These are phyloP conservation scores for Pythium pyrilobum DNA, from an alignment of 352 stramenopile genomes.

Conservation along the genomic window DNA sequence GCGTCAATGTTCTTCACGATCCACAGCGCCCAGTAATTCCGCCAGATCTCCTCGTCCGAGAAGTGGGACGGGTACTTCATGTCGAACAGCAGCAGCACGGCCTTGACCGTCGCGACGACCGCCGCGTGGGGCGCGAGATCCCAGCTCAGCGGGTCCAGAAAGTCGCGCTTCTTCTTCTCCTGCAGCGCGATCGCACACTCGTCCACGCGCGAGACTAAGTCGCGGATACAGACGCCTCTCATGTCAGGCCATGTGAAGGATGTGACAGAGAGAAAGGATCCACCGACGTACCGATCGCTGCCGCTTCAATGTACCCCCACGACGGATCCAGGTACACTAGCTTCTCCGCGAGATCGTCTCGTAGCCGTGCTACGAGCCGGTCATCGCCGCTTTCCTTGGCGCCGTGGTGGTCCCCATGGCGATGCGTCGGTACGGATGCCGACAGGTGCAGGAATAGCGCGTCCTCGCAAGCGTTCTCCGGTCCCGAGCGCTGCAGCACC, in stretches of 20 bases:
- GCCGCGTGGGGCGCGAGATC: slow-evolving; percentile 40
- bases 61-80: slow-evolving; percentile 16
- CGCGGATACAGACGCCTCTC: too few species aligned
- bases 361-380: slow-evolving; percentile 6
- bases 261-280: not conserved
- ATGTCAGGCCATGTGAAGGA: not conserved
- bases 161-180: slow-evolving; percentile 45
- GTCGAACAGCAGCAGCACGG: slow-evolving; percentile 57
- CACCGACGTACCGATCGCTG: slow-evolving; percentile 47
- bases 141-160: slow-evolving; percentile 60
- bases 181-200: slow-evolving; percentile 57
- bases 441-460: slow-evolving; percentile 7
- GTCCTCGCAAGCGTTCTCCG: not conserved
- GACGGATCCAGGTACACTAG: slow-evolving; percentile 30
- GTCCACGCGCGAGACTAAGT: slow-evolving; percentile 53
- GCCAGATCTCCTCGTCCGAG: slow-evolving; percentile 38
- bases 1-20: slow-evolving; percentile 76
- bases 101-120: slow-evolving; percentile 40
- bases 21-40: slow-evolving; percentile 49
- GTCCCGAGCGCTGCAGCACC: slow-evolving; percentile 1
- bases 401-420: not conserved
- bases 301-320: slow-evolving; percentile 51
- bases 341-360: slow-evolving; percentile 33
- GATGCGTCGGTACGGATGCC: not conserved
- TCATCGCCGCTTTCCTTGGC: slow-evolving; percentile 1